These are phyloP conservation scores for Cupressus sempervirens DNA, from an alignment of 75 land plant species.

Conservation along the genomic window DNA sequence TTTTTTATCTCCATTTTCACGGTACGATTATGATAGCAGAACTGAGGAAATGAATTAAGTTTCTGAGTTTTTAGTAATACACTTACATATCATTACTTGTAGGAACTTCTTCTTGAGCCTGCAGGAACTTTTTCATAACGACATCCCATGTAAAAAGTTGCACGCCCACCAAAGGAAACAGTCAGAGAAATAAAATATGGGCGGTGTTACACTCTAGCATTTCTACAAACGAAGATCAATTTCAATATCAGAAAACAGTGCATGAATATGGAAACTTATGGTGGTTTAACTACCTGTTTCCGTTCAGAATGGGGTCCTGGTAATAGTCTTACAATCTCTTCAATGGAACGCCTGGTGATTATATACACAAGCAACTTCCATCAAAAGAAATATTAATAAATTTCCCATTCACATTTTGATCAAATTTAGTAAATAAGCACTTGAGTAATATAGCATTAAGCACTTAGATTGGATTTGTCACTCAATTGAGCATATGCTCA, in stretches of 20 bases:
- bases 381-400: constrained; percentile 4
- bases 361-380: constrained; percentile 7
- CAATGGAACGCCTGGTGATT: constrained; percentile 67
- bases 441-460: not conserved
- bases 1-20: too few species aligned
- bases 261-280: not conserved
- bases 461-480: not conserved
- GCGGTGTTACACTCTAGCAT: not conserved
- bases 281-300: constrained; percentile 48
- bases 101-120: constrained; percentile 14
- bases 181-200: not conserved
- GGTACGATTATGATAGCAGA: not conserved
- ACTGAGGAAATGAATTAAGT: not conserved
- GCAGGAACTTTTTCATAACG: constrained; percentile 9
- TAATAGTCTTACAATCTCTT: constrained; percentile 72
- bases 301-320: constrained; percentile 83
- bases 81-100: constrained; percentile 25
- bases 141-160: not conserved
- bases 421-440: not conserved
- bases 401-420: not conserved
- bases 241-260: not conserved
- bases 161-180: not conserved
- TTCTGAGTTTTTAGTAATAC: not conserved
- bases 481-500: not conserved
- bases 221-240: not conserved